Evolutionary conservation across 1,284 basidiomycete species (phyloP).

Genomic region (Leccinum subspadiceum): DNA sequence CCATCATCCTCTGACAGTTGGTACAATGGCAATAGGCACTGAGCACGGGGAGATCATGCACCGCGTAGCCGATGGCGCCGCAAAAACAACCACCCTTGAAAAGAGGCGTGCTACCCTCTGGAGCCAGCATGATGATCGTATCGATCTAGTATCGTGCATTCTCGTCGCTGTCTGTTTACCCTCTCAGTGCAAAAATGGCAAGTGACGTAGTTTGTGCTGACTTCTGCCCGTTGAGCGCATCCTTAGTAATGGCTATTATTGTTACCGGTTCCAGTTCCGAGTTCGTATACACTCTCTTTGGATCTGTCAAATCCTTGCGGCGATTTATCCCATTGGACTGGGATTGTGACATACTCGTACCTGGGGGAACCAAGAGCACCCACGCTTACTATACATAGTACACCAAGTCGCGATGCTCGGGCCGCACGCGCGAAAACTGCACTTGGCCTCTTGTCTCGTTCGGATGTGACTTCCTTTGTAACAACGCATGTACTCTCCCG

Average conservation of each 20-base stretch:
- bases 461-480: no score
- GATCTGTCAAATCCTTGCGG: background rate
- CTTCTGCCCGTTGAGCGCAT: no score
- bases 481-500: background rate
- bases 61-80: conserved; percentile 43
- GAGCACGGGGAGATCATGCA: conserved; percentile 46
- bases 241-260: background rate
- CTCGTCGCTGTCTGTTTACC: no score
- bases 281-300: no score
- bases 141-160: background rate
- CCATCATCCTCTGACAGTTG: conserved; percentile 54
- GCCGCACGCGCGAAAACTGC: no score
- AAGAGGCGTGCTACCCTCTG: conserved; percentile 10
- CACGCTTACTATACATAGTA: background rate
- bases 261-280: no score
- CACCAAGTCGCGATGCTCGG: background rate
- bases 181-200: background rate
- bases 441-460: no score
- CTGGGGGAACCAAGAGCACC: background rate
- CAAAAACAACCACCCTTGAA: conserved; percentile 55
- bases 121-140: conserved; percentile 12
- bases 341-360: background rate
- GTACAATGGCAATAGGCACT: conserved; percentile 68
- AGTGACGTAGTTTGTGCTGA: background rate
- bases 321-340: background rate